Evolutionary conservation across 306 rosid species (phyloP).

Genomic region (Castanopsis chinensis): DNA sequence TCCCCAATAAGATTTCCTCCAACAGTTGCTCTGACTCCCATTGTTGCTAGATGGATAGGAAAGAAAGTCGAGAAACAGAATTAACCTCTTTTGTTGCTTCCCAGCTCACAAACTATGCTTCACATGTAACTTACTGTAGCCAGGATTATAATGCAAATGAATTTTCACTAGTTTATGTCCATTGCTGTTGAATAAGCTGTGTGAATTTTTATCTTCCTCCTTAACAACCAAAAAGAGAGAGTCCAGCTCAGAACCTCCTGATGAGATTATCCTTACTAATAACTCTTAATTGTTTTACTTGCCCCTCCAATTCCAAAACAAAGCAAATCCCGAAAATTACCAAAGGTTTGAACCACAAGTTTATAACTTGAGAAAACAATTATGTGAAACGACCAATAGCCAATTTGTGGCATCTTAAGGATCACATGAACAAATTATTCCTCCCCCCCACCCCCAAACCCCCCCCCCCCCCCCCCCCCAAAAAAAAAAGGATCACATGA

Average conservation of each 20-base stretch:
- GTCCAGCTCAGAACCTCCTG: no score
- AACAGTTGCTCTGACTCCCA: slow-evolving; percentile 89
- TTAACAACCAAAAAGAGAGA: no score
- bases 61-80: slow-evolving; percentile 61
- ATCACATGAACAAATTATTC: no score
- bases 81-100: slow-evolving; percentile 24
- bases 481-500: not conserved
- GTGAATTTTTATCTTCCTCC: no score
- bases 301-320: no score
- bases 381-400: not conserved
- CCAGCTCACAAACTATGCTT: slow-evolving; percentile 1
- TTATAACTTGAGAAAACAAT: not conserved
- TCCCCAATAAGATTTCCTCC: slow-evolving; percentile 98
- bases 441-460: no score
- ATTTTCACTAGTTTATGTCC: not conserved
- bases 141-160: not conserved
- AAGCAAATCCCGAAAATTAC: no score
- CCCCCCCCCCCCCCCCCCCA: no score
- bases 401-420: no score
- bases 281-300: no score
- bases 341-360: not conserved
- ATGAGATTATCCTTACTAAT: no score
- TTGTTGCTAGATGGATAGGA: slow-evolving; percentile 89
- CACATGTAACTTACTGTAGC: not conserved
- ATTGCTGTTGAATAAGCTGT: no score